Evolutionary conservation across 2,329 filamentous ascomycete species (phyloP).

Genomic region (Colletotrichum sp.): DNA sequence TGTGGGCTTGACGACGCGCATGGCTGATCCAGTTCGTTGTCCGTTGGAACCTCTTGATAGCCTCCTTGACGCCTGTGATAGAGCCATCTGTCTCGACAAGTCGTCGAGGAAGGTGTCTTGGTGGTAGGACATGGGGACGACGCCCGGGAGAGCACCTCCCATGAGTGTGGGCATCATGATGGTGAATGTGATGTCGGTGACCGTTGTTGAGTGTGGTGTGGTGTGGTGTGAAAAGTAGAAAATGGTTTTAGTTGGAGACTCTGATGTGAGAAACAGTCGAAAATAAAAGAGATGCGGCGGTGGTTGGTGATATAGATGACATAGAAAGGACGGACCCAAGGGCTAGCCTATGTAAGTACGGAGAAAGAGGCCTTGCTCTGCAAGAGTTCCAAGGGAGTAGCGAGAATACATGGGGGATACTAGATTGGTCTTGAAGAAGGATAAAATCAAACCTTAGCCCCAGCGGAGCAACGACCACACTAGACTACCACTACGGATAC

Average conservation of each 20-base stretch:
- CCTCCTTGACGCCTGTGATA: slow-evolving; percentile 51
- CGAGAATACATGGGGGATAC: slow-evolving; percentile 33
- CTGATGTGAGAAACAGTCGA: accelerated
- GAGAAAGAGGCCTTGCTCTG: slow-evolving; percentile 22
- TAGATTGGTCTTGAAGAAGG: slow-evolving; percentile 36
- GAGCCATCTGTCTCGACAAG: slow-evolving; percentile 55
- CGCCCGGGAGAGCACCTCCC: slow-evolving; percentile 35
- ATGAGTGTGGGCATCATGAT: slow-evolving; percentile 41
- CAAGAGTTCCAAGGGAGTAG: slow-evolving; percentile 34
- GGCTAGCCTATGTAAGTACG: slow-evolving; percentile 31
- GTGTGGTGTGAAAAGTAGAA: not conserved
- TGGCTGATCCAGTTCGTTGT: slow-evolving; percentile 53
- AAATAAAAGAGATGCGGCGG: not conserved
- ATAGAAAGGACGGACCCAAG: slow-evolving; percentile 23
- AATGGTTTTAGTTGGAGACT: not conserved
- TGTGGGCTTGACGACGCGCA: slow-evolving; percentile 68
- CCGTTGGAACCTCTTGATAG: slow-evolving; percentile 55
- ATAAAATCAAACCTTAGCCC: slow-evolving; percentile 38
- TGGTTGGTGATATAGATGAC: slow-evolving; percentile 12
- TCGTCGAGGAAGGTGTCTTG: slow-evolving; percentile 55
- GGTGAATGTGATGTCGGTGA: not conserved
- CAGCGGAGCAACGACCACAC: slow-evolving; percentile 36
- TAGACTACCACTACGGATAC: not conserved
- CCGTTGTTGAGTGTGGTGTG: not conserved
- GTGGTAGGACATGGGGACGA: slow-evolving; percentile 35